phyloP scores from a whole-genome alignment of 2,329 filamentous ascomycete genomes.

The Ambrosiella xylebori region DNA sequence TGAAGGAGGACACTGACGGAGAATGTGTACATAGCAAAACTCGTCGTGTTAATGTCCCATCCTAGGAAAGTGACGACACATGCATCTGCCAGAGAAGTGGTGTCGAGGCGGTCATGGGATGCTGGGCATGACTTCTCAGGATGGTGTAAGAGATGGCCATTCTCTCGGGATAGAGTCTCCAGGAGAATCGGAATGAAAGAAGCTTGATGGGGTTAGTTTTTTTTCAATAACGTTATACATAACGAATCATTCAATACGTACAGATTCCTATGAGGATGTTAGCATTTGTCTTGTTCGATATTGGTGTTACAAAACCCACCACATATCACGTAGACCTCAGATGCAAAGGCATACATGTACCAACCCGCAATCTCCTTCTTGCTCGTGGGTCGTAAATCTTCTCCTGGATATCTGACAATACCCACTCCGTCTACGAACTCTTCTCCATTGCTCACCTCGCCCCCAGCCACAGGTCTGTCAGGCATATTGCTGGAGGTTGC shows the following conservation, averaged over 20 bases:
- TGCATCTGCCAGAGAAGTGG: slow-evolving; percentile 26
- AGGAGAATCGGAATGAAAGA: slow-evolving; percentile 93
- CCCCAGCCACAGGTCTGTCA: neutral
- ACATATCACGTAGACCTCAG: slow-evolving; percentile 91
- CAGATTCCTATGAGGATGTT: slow-evolving; percentile 16
- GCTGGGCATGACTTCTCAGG: slow-evolving; percentile 56
- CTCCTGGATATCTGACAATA: slow-evolving; percentile 49
- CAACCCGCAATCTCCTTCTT: slow-evolving; percentile 76
- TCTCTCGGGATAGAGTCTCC: slow-evolving; percentile 82
- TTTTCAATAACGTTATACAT: neutral
- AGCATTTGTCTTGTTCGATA: neutral
- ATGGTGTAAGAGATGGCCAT: slow-evolving; percentile 71
- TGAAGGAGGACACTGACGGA: slow-evolving; percentile 81
- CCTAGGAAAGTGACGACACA: slow-evolving; percentile 74
- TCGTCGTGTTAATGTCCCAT: slow-evolving; percentile 80
- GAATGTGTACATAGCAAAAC: slow-evolving; percentile 97
- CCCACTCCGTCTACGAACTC: neutral
- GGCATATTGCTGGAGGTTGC: too few species aligned
- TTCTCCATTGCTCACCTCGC: neutral
- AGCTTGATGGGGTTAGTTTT: slow-evolving; percentile 29
- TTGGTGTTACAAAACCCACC: slow-evolving; percentile 29
- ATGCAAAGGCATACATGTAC: slow-evolving; percentile 93
- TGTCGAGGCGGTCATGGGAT: slow-evolving; percentile 34
- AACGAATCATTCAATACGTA: slow-evolving; percentile 14
- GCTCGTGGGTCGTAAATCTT: slow-evolving; percentile 81